Conservation (phyloP, 345 rosid genomes). For the Linum trigynum region DNA sequence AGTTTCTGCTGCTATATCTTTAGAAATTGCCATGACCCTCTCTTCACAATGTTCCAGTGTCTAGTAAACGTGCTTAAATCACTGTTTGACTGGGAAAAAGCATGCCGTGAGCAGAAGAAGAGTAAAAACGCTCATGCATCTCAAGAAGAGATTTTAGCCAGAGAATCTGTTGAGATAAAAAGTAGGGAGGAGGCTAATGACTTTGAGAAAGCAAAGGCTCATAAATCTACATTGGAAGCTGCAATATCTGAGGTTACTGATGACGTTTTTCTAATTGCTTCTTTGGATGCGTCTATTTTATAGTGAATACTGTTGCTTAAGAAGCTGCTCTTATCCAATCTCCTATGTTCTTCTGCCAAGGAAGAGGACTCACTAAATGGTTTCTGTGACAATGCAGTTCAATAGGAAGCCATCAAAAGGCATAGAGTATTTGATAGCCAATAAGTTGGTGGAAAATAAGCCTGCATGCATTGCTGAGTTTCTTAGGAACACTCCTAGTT, state of each 20-base stretch:
- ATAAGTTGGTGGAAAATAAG: constrained; percentile 68
- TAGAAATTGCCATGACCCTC: constrained; percentile 17
- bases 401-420: constrained; percentile 80
- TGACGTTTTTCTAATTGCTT: constrained; percentile 6
- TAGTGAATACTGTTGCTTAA: neutral
- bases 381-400: constrained; percentile 52
- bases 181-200: constrained; percentile 65
- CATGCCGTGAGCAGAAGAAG: constrained; percentile 39
- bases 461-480: constrained; percentile 84
- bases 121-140: constrained; percentile 30
- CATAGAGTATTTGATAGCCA: constrained; percentile 57
- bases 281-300: neutral
- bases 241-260: constrained; percentile 69
- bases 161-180: constrained; percentile 43
- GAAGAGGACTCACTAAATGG: constrained; percentile 17
- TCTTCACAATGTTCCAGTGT: constrained; percentile 49
- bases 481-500: constrained; percentile 57
- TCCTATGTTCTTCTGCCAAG: constrained; percentile 1
- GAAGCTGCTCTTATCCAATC: neutral
- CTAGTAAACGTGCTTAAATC: constrained; percentile 84
- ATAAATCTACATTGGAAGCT: constrained; percentile 88
- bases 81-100: constrained; percentile 90
- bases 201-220: constrained; percentile 97
- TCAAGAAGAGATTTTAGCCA: constrained; percentile 30
- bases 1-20: constrained; percentile 10